Conservation (phyloP, 2,329 filamentous ascomycete genomes). For the Botryotinia narcissicola region DNA sequence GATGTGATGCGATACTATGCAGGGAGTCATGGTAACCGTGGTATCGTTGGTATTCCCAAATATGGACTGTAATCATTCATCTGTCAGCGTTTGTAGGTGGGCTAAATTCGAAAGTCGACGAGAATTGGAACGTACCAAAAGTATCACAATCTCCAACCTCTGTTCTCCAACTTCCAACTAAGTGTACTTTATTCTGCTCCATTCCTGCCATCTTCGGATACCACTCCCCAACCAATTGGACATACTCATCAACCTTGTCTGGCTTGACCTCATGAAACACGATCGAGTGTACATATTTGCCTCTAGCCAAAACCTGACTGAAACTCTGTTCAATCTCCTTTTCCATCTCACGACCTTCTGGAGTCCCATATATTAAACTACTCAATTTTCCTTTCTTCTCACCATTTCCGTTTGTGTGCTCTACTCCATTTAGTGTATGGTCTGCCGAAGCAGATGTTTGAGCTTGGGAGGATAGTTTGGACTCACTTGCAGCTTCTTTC, state of each 20-base stretch:
- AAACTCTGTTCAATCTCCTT: conserved; percentile 95
- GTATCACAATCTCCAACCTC: conserved; percentile 97
- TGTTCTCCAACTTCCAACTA: conserved; percentile 97
- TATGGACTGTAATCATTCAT: conserved; percentile 71
- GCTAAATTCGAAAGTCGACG: neutral
- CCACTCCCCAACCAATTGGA: conserved; percentile 83
- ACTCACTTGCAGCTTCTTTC: conserved; percentile 79
- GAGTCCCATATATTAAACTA: conserved; percentile 93
- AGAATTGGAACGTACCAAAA: conserved; percentile 66
- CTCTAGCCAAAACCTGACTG: conserved; percentile 87
- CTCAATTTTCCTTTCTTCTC: conserved; percentile 73
- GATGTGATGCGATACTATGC: conserved; percentile 77
- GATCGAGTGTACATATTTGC: conserved; percentile 98
- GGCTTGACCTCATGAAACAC: conserved; percentile 95
- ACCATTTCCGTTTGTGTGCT: conserved; percentile 57
- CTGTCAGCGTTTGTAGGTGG: neutral
- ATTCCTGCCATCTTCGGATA: conserved; percentile 85
- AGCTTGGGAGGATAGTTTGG: conserved; percentile 22
- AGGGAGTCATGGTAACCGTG: conserved; percentile 92
- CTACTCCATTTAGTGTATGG: conserved; percentile 58
- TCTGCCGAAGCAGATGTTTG: conserved; percentile 43
- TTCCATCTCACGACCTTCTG: conserved; percentile 90
- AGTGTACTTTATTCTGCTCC: conserved; percentile 87
- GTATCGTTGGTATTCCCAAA: conserved; percentile 99
- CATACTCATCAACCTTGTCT: conserved; percentile 93